phyloP scores from a whole-genome alignment of 176 grass and related monocot genomes.

The Elymus sibiricus region DNA sequence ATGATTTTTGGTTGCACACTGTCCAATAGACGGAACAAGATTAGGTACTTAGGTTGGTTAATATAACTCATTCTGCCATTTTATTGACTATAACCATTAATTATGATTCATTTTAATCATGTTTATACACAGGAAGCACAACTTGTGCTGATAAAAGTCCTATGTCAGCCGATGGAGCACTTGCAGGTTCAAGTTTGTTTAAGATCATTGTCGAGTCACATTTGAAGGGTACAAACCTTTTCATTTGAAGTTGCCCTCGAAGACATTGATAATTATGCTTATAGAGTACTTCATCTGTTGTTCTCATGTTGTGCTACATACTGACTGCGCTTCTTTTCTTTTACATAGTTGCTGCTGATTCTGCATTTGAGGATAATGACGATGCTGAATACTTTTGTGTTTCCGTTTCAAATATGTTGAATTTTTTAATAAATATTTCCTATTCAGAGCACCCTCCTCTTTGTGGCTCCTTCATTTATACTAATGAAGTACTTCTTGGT shows the following conservation, averaged over 20 bases:
- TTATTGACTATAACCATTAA: background rate
- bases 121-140: background rate
- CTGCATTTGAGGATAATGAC: background rate
- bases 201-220: conserved; percentile 80
- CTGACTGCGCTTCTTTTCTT: conserved; percentile 38
- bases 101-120: conserved; percentile 3
- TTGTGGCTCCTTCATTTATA: conserved; percentile 9
- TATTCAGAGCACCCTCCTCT: background rate
- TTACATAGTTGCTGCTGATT: conserved; percentile 81
- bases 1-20: background rate
- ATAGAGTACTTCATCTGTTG: background rate
- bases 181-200: conserved; percentile 85
- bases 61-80: background rate
- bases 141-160: conserved; percentile 46
- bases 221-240: conserved; percentile 65
- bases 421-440: background rate
- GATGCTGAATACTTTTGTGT: too few relatives aligned
- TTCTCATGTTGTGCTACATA: conserved; percentile 21
- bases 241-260: too few relatives aligned
- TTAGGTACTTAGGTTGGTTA: conserved; percentile 5
- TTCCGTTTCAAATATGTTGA: too few relatives aligned
- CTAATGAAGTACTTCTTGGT: conserved; percentile 29
- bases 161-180: conserved; percentile 63
- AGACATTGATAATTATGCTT: background rate
- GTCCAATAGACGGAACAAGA: background rate